Evolutionary conservation across 495 filamentous ascomycete genomes (phyloP).

Genomic region (Penicillium taxi): DNA sequence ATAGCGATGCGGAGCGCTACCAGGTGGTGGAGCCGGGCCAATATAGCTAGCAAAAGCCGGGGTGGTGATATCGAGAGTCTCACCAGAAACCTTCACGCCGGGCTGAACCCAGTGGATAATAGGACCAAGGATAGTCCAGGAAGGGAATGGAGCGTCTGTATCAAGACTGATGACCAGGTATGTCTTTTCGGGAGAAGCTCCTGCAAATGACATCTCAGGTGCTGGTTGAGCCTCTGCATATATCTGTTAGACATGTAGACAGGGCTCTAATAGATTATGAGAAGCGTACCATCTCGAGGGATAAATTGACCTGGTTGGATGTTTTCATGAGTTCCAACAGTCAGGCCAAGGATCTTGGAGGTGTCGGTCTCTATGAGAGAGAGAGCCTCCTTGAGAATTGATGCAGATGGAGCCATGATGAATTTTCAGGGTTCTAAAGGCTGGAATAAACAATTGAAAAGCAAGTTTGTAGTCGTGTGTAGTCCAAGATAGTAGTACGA

Average conservation of each 20-base stretch:
- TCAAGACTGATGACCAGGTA: conserved; percentile 46
- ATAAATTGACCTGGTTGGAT: conserved; percentile 26
- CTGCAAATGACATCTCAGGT: conserved; percentile 22
- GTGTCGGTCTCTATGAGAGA: conserved; percentile 27
- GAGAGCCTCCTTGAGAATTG: conserved; percentile 21
- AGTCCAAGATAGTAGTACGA: no score
- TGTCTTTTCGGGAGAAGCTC: conserved; percentile 13
- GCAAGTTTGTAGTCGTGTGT: no score
- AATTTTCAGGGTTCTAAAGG: no score
- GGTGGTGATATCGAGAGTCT: conserved; percentile 10
- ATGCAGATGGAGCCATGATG: no score
- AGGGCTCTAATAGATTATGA: neutral
- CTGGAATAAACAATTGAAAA: no score
- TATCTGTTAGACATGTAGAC: neutral
- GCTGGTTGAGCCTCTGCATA: conserved; percentile 24
- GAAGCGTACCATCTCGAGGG: conserved; percentile 20
- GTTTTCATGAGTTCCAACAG: conserved; percentile 16
- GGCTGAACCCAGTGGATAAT: conserved; percentile 47
- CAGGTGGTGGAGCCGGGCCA: conserved; percentile 43
- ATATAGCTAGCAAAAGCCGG: conserved; percentile 41
- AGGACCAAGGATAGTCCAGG: conserved; percentile 30
- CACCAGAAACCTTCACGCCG: conserved; percentile 25
- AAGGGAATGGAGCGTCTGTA: conserved; percentile 47
- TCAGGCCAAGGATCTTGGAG: conserved; percentile 27
- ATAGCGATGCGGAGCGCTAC: conserved; percentile 48